Evolutionary conservation across 2,329 filamentous ascomycete species (phyloP).

Genomic region (Alternaria rosae): DNA sequence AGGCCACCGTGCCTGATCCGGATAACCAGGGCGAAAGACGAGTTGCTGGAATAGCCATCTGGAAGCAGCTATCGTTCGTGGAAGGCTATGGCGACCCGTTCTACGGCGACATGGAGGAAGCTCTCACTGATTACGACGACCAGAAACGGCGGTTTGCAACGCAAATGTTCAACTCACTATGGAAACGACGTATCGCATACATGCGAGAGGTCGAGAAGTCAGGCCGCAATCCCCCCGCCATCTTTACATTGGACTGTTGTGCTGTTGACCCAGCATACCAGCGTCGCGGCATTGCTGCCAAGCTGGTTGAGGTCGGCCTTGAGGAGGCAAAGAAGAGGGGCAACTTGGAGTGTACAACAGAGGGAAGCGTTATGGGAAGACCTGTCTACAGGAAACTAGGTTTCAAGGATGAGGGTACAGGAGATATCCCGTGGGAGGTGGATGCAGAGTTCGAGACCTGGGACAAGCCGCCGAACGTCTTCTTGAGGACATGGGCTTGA

Average conservation of each 20-base stretch:
- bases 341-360: slow-evolving; percentile 46
- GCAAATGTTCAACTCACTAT: slow-evolving; percentile 57
- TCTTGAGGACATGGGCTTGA: slow-evolving; percentile 42
- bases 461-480: slow-evolving; percentile 45
- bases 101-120: slow-evolving; percentile 21
- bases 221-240: slow-evolving; percentile 50
- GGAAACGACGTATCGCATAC: slow-evolving; percentile 50
- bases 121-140: slow-evolving; percentile 50
- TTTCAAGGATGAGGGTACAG: slow-evolving; percentile 41
- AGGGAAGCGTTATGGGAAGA: slow-evolving; percentile 47
- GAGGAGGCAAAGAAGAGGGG: slow-evolving; percentile 46
- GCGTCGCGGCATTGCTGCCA: slow-evolving; percentile 50
- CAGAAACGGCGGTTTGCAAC: slow-evolving; percentile 56
- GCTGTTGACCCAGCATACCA: slow-evolving; percentile 64
- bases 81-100: slow-evolving; percentile 57
- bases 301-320: slow-evolving; percentile 44
- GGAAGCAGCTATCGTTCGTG: slow-evolving; percentile 61
- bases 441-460: slow-evolving; percentile 45
- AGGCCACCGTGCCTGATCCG: slow-evolving; percentile 58
- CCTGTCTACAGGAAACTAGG: slow-evolving; percentile 42
- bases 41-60: slow-evolving; percentile 64
- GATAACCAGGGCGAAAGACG: slow-evolving; percentile 25
- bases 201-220: slow-evolving; percentile 37
- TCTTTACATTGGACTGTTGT: slow-evolving; percentile 56
- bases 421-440: slow-evolving; percentile 41